phyloP scores from a whole-genome alignment of 2,329 filamentous ascomycete species.

The Talaromyces sp. region DNA sequence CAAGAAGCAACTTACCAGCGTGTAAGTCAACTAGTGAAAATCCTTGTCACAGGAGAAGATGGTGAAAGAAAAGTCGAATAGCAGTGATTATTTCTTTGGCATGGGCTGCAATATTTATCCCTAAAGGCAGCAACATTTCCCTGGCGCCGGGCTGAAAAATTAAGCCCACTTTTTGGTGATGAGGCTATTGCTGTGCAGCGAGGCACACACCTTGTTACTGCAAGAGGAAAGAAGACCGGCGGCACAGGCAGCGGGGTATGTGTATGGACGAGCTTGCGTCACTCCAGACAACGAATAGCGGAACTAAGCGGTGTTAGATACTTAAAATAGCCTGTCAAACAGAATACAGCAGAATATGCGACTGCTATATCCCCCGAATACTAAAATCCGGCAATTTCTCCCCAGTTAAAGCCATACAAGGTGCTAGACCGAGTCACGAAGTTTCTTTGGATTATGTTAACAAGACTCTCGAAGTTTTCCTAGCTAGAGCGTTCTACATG shows the following conservation, averaged over 20 bases:
- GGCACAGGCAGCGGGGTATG: neutral
- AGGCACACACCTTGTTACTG: neutral
- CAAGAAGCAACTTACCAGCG: neutral
- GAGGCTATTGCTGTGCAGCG: neutral
- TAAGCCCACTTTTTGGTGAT: neutral
- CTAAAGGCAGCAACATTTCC: neutral
- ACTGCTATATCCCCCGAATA: too few relatives aligned
- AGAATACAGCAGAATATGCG: neutral
- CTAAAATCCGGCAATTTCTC: neutral
- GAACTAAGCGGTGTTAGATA: neutral
- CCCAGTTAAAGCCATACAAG: neutral
- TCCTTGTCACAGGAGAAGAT: neutral
- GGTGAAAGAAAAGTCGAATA: neutral
- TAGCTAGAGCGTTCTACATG: neutral
- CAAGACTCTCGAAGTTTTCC: neutral
- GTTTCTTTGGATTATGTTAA: neutral
- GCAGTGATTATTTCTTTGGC: neutral
- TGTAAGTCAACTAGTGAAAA: neutral
- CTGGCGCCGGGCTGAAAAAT: neutral
- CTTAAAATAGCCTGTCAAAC: neutral
- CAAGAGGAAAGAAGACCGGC: neutral
- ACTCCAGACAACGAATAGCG: neutral
- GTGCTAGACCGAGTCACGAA: too few relatives aligned
- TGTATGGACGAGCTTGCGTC: neutral
- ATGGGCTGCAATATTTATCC: neutral